These are phyloP conservation scores for Elongisporangium anandrum DNA, from an alignment of 352 stramenopile species.

Conservation along the genomic window DNA sequence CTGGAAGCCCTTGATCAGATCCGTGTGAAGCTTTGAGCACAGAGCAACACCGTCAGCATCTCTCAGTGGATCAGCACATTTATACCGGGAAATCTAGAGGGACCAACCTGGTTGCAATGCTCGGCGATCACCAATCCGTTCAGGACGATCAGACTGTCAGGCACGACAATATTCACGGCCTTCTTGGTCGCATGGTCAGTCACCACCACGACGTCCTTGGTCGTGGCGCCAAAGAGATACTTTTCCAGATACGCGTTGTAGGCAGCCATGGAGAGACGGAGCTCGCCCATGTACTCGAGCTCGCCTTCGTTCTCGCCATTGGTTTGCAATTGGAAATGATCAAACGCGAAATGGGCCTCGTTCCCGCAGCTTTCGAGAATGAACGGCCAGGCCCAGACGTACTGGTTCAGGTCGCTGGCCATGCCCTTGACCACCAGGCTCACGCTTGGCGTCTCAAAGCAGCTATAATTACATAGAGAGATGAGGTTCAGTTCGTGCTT, in stretches of 20 bases:
- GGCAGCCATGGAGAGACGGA: slow-evolving; percentile 63
- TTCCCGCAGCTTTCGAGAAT: slow-evolving; percentile 73
- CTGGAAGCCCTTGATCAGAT: slow-evolving; percentile 80
- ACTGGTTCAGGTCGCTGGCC: slow-evolving; percentile 74
- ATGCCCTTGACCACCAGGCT: slow-evolving; percentile 79
- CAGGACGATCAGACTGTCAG: slow-evolving; percentile 72
- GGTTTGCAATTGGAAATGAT: slow-evolving; percentile 73
- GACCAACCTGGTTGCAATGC: slow-evolving; percentile 55
- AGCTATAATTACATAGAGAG: slow-evolving; percentile 17
- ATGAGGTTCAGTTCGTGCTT: background rate
- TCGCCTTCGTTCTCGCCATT: slow-evolving; percentile 39
- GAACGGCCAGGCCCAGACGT: slow-evolving; percentile 80
- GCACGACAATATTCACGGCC: slow-evolving; percentile 51
- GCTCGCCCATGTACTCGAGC: slow-evolving; percentile 63
- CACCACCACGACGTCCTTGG: slow-evolving; percentile 60
- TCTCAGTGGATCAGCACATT: background rate
- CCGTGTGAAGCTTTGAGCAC: slow-evolving; percentile 49
- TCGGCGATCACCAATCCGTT: slow-evolving; percentile 68
- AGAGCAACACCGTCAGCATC: slow-evolving; percentile 6
- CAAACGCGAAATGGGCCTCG: slow-evolving; percentile 66
- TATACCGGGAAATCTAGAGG: background rate
- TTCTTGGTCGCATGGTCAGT: slow-evolving; percentile 72
- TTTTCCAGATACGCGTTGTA: slow-evolving; percentile 78
- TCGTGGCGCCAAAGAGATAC: slow-evolving; percentile 51
- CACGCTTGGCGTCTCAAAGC: slow-evolving; percentile 75